Evolutionary conservation across 2,329 filamentous ascomycete genomes (phyloP).

Genomic region (Alternaria consortialis): DNA sequence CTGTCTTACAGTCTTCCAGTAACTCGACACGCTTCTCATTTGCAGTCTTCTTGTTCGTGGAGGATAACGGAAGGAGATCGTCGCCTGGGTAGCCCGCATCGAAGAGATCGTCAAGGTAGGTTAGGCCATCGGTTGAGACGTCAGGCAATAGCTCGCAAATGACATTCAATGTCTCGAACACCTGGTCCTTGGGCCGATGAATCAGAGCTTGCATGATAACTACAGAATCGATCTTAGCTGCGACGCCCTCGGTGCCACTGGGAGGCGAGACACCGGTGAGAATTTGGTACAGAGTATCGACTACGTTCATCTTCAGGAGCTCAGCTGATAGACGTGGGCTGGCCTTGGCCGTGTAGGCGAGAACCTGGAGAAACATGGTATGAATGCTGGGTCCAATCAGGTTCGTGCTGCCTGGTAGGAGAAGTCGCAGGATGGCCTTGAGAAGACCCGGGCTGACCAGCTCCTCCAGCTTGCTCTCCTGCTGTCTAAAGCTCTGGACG

Average conservation of each 20-base stretch:
- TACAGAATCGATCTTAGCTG: slow-evolving; percentile 90
- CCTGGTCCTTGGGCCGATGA: slow-evolving; percentile 92
- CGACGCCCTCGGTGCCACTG: slow-evolving; percentile 76
- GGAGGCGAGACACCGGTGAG: slow-evolving; percentile 95
- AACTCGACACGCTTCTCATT: slow-evolving; percentile 86
- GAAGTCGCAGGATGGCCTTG: slow-evolving; percentile 81
- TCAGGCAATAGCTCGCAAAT: slow-evolving; percentile 92
- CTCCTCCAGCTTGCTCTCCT: slow-evolving; percentile 87
- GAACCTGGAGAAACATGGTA: slow-evolving; percentile 91
- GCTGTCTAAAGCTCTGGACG: slow-evolving; percentile 94
- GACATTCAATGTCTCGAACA: slow-evolving; percentile 96
- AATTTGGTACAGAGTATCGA: slow-evolving; percentile 97
- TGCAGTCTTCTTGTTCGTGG: slow-evolving; percentile 63
- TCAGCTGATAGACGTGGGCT: slow-evolving; percentile 89
- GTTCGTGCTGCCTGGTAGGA: slow-evolving; percentile 94
- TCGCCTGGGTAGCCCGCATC: slow-evolving; percentile 60
- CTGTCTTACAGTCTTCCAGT: slow-evolving; percentile 80
- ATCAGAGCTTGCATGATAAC: slow-evolving; percentile 99
- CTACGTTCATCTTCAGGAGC: slow-evolving; percentile 93
- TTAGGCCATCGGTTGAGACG: slow-evolving; percentile 66
- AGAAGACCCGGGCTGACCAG: slow-evolving; percentile 89
- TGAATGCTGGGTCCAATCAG: slow-evolving; percentile 93
- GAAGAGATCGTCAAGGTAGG: slow-evolving; percentile 61
- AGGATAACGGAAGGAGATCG: slow-evolving; percentile 55
- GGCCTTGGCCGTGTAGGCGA: slow-evolving; percentile 88